Conservation (phyloP, 116 monocot species). For the Trichopus zeylanicus region DNA sequence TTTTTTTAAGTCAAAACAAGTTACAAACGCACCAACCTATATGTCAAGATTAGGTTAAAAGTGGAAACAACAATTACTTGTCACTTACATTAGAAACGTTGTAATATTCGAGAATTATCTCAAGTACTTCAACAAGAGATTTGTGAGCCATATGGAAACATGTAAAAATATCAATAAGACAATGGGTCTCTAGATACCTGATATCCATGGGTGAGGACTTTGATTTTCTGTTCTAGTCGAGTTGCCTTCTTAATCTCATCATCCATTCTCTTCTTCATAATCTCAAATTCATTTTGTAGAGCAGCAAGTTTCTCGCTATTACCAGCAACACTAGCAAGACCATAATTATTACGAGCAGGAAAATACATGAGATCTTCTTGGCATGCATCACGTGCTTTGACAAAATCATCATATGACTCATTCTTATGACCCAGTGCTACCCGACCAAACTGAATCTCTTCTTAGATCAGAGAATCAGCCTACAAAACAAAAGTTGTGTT, state of each 20-base stretch:
- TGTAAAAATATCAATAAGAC: not conserved
- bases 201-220: slow-evolving; percentile 85
- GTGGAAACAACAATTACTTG: too few species aligned
- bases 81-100: too few species aligned
- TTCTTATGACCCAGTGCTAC: slow-evolving; percentile 91
- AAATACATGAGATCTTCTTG: slow-evolving; percentile 93
- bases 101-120: too few species aligned
- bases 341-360: slow-evolving; percentile 65
- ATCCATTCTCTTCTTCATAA: slow-evolving; percentile 78
- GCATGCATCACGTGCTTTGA: slow-evolving; percentile 89
- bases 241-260: slow-evolving; percentile 89
- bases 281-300: slow-evolving; percentile 85
- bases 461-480: slow-evolving; percentile 74
- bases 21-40: too few species aligned
- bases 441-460: slow-evolving; percentile 62
- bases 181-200: slow-evolving; percentile 47
- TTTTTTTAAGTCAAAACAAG: too few species aligned
- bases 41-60: too few species aligned
- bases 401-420: slow-evolving; percentile 90
- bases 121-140: too few species aligned
- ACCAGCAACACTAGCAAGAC: slow-evolving; percentile 75
- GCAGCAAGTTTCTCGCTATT: slow-evolving; percentile 73
- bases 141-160: too few species aligned
- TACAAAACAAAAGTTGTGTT: slow-evolving; percentile 11
- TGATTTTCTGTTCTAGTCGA: slow-evolving; percentile 79